Base-by-base conservation (phyloP, 805 yeast species). In the Teunomyces kruisii region DNA sequence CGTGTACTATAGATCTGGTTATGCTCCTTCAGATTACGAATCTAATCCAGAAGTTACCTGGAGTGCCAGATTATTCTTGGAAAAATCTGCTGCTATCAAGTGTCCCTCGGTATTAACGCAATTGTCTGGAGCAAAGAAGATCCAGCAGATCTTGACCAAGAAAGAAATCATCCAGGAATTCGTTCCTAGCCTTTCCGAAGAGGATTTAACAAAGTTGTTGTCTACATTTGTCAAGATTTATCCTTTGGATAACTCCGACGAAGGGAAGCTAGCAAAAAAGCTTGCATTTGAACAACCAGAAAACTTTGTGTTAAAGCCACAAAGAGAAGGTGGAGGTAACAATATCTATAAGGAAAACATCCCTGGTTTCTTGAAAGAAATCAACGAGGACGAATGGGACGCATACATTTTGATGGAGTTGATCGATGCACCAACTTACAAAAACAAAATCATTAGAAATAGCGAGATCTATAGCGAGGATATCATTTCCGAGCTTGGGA, bases 311-410 rank as follows among this genome's bases (percentile, higher is more conserved):
- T 74, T 94, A 55, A 94, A 94, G 60, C 99, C 99, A 3, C 99
- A 94, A 67, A 80, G 99, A 70, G 99, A 94, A 72, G 99, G 99
- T 32, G 99, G 99, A 38, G 99, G 99, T 14, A 90, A 94, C 64
- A 94, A 94, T 62, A 79, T 94, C 44, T 94, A 94, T 67, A 87
- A 88, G 57, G 80, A 81, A 30, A 86, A 88, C 55, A 94, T 94
- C 46, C 96, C 97, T 1, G 70, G 50, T 0, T 92, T 88, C 58
- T 67, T 94, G 55, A 59, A 74, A 9, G 53, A 70, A 0, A 57
- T 88, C 9, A 81, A 83, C 9, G 81, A 85, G 56, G 67, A 74
- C 14, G 86, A 86, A 31, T 92, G 97, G 97, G 83, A 80, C 17
- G 96, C 89, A 0, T 94, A 90, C 62, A 87, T 94, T 45, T 76